phyloP scores from a whole-genome alignment of 2,329 filamentous ascomycete genomes.

The Furcasterigmium furcatum region DNA sequence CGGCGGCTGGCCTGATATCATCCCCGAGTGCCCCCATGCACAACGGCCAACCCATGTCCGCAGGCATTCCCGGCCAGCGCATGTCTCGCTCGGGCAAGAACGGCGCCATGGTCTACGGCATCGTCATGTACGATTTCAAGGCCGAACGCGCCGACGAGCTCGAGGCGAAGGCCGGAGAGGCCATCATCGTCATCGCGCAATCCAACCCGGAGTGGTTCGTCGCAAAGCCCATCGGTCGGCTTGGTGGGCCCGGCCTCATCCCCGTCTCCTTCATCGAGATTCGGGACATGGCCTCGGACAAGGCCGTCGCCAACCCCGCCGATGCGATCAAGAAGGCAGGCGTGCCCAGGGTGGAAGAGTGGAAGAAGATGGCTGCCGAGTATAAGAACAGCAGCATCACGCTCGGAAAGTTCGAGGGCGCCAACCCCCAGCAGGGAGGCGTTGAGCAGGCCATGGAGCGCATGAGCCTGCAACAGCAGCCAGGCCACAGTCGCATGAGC shows the following conservation, averaged over 20 bases:
- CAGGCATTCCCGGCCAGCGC: conserved; percentile 35
- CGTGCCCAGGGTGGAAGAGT: conserved; percentile 93
- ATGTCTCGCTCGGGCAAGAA: conserved; percentile 49
- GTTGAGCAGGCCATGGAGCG: conserved; percentile 72
- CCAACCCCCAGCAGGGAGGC: conserved; percentile 36
- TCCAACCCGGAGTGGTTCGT: conserved; percentile 99
- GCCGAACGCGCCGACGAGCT: conserved; percentile 95
- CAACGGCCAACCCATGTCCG: neutral
- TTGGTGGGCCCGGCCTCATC: conserved; percentile 94
- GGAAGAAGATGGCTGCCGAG: conserved; percentile 99
- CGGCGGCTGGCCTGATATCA: conserved; percentile 3
- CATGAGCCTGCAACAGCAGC: conserved; percentile 67
- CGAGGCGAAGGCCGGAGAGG: conserved; percentile 90
- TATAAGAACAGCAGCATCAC: conserved; percentile 99
- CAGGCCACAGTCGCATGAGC: conserved; percentile 36
- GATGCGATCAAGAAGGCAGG: conserved; percentile 86
- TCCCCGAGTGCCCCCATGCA: conserved; percentile 15
- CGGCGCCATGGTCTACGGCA: conserved; percentile 91
- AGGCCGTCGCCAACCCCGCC: conserved; percentile 75
- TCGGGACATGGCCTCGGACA: conserved; percentile 85
- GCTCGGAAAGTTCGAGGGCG: conserved; percentile 79
- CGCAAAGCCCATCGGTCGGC: conserved; percentile 93
- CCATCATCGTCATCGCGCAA: conserved; percentile 97
- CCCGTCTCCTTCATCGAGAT: conserved; percentile 97
- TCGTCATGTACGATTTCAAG: conserved; percentile 95